Conservation (phyloP, 2,329 filamentous ascomycete species). For the Claviceps purpurea region DNA sequence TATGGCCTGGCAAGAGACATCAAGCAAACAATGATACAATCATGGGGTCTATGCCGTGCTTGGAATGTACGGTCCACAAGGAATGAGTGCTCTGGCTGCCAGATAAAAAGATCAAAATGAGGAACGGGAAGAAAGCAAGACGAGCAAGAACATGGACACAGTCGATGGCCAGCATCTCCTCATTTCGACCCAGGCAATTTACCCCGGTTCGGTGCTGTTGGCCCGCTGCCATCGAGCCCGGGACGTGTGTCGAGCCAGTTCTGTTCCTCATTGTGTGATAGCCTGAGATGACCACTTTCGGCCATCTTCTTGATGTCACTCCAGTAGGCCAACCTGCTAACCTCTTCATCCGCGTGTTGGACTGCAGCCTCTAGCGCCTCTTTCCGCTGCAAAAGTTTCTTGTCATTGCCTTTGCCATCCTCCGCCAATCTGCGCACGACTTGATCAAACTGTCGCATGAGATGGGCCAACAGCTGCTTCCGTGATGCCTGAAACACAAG, state of each 20-base stretch:
- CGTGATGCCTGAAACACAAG: slow-evolving; percentile 86
- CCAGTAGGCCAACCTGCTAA: slow-evolving; percentile 75
- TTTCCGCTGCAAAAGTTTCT: slow-evolving; percentile 30
- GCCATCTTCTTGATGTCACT: slow-evolving; percentile 66
- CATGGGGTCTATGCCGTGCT: background rate
- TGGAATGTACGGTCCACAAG: background rate
- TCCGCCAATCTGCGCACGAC: slow-evolving; percentile 24
- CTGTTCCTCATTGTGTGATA: slow-evolving; percentile 26
- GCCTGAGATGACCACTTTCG: slow-evolving; percentile 32
- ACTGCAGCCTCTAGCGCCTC: slow-evolving; percentile 62
- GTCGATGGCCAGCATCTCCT: background rate
- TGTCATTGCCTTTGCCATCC: slow-evolving; percentile 21
- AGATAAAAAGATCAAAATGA: background rate
- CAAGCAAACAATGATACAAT: background rate
- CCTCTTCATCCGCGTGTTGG: slow-evolving; percentile 65
- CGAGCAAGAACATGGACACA: background rate
- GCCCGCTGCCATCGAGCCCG: slow-evolving; percentile 41
- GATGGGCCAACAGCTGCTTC: slow-evolving; percentile 55
- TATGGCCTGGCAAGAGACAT: background rate
- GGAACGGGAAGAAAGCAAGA: background rate
- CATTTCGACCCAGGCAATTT: slow-evolving; percentile 1
- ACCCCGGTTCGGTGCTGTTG: slow-evolving; percentile 21
- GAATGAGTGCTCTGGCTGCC: background rate
- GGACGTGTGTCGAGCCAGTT: slow-evolving; percentile 30
- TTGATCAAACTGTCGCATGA: slow-evolving; percentile 46